Percentiles rank a stretch among this genome's conserved stretches.
phyloP scores from a whole-genome alignment of 1,139 yeast species.

The Nematodospora anomalae region DNA sequence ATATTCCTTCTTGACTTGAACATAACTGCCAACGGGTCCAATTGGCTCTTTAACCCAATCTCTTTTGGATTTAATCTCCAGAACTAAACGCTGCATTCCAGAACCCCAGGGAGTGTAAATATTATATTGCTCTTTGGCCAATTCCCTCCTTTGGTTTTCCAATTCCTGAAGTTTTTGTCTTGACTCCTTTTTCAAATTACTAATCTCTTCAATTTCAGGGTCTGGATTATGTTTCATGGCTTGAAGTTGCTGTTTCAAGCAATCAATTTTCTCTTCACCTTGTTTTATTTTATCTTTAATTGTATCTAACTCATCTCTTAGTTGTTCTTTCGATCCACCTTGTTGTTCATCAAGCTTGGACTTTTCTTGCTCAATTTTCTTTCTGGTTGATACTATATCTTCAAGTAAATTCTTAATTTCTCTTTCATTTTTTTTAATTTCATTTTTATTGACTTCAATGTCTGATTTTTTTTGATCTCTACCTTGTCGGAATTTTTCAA shows the following conservation, averaged over 20 bases:
- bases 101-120: slow-evolving; percentile 49
- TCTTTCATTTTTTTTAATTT: slow-evolving; percentile 8
- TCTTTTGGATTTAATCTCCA: slow-evolving; percentile 35
- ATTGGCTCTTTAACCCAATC: slow-evolving; percentile 55
- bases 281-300: slow-evolving; percentile 13
- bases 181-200: slow-evolving; percentile 4
- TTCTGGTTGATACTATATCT: slow-evolving; percentile 28
- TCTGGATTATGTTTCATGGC: slow-evolving; percentile 5
- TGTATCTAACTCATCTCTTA: slow-evolving; percentile 18
- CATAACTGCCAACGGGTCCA: slow-evolving; percentile 80
- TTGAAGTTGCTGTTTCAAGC: slow-evolving; percentile 9
- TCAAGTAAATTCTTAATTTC: slow-evolving; percentile 17
- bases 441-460: slow-evolving; percentile 13
- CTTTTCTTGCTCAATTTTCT: slow-evolving; percentile 34
- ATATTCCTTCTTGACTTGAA: slow-evolving; percentile 56
- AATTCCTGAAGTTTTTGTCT: slow-evolving; percentile 6
- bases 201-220: slow-evolving; percentile 7
- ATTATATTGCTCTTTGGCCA: slow-evolving; percentile 22
- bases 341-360: slow-evolving; percentile 36
- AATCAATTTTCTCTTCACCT: slow-evolving; percentile 10
- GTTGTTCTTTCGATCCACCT: slow-evolving; percentile 40
- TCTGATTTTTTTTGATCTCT: slow-evolving; percentile 12
- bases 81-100: slow-evolving; percentile 40
- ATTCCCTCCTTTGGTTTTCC: slow-evolving; percentile 9
- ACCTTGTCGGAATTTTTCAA: slow-evolving; percentile 19